phyloP scores from a whole-genome alignment of 2,329 filamentous ascomycete genomes.

The Sarocladium oryzae region DNA sequence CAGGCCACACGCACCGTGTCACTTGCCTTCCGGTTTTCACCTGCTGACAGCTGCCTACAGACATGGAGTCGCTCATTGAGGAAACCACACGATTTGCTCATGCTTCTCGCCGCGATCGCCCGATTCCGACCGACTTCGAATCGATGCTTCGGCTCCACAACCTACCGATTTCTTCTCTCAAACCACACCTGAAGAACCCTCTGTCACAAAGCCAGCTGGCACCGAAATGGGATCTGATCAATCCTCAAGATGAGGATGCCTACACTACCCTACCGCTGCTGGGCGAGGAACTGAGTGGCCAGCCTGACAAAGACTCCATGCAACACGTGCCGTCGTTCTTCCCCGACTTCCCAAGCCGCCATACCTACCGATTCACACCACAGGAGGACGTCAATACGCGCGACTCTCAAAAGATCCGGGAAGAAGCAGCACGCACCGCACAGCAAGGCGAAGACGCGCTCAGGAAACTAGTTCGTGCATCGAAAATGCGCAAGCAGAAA shows the following conservation, averaged over 20 bases:
- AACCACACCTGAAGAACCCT: conserved; percentile 50
- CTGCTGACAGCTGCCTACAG: conserved; percentile 28
- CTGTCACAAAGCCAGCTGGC: conserved; percentile 33
- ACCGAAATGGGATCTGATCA: conserved; percentile 31
- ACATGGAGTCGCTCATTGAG: conserved; percentile 41
- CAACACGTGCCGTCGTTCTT: conserved; percentile 52
- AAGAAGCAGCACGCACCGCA: conserved; percentile 52
- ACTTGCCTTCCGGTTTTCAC: too few relatives aligned
- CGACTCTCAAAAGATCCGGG: conserved; percentile 52
- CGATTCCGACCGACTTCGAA: conserved; percentile 53
- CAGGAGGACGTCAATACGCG: conserved; percentile 38
- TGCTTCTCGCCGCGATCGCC: conserved; percentile 43
- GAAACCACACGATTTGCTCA: conserved; percentile 41
- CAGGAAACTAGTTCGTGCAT: conserved; percentile 51
- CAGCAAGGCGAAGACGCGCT: conserved; percentile 58
- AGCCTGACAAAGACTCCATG: conserved; percentile 47
- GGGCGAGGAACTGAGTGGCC: conserved; percentile 51
- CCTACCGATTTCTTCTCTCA: conserved; percentile 42
- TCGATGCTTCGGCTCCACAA: conserved; percentile 45
- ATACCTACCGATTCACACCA: conserved; percentile 57
- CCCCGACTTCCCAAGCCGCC: conserved; percentile 56
- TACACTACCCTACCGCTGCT: conserved; percentile 38
- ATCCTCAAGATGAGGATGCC: conserved; percentile 30
- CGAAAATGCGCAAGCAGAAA: conserved; percentile 59
- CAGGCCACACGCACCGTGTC: background rate